phyloP scores from a whole-genome alignment of 495 filamentous ascomycete genomes.

The Penicillium manginii region DNA sequence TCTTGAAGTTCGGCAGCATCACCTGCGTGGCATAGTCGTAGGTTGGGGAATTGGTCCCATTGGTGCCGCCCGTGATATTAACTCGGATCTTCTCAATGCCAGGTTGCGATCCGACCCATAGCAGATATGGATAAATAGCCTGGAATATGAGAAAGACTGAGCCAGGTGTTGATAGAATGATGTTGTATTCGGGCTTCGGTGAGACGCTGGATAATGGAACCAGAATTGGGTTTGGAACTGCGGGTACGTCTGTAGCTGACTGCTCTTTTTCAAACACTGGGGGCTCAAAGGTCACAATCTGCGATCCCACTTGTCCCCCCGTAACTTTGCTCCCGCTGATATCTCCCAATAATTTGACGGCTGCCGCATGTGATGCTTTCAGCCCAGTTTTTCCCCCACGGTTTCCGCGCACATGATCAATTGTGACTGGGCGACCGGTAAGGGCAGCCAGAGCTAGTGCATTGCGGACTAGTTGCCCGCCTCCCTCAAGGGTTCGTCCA shows the following conservation, averaged over 20 bases:
- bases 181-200: conserved; percentile 34
- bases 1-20: conserved; percentile 68
- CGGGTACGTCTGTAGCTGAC: not conserved
- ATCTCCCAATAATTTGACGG: conserved; percentile 65
- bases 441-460: conserved; percentile 72
- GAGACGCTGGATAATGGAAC: conserved; percentile 15
- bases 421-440: conserved; percentile 63
- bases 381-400: conserved; percentile 62
- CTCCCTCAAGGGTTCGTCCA: conserved; percentile 78
- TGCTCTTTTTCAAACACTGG: conserved; percentile 1
- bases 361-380: conserved; percentile 75
- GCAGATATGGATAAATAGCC: conserved; percentile 76
- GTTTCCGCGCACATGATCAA: conserved; percentile 73
- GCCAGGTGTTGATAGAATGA: conserved; percentile 39
- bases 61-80: conserved; percentile 76
- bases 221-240: conserved; percentile 1
- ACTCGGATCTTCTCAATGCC: conserved; percentile 50
- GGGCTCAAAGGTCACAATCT: conserved; percentile 56
- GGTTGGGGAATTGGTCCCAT: conserved; percentile 70
- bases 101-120: conserved; percentile 54
- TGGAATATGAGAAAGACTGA: conserved; percentile 75
- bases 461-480: conserved; percentile 79
- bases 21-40: conserved; percentile 81
- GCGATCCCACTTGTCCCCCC: conserved; percentile 59
- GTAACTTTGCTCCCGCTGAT: conserved; percentile 62